phyloP scores from a whole-genome alignment of 345 rosid genomes.

The Turnera subulata region DNA sequence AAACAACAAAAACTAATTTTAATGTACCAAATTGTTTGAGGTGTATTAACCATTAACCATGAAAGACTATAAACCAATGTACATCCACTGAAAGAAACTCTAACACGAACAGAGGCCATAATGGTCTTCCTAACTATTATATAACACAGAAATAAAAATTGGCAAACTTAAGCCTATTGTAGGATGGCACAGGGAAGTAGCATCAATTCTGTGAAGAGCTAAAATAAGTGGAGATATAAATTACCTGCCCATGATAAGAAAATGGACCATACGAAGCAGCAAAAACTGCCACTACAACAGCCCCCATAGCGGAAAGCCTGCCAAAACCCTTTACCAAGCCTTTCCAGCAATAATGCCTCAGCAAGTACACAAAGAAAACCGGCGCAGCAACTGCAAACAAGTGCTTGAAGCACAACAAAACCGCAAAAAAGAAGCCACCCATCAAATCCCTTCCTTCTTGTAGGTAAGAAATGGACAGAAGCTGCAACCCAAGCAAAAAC shows the following conservation, averaged over 20 bases:
- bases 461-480: constrained; percentile 75
- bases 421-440: constrained; percentile 77
- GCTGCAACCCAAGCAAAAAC: constrained; percentile 66
- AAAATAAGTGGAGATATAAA: neutral
- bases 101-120: neutral
- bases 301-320: constrained; percentile 50
- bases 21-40: neutral
- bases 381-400: constrained; percentile 96
- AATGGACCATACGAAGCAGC: constrained; percentile 79
- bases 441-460: constrained; percentile 71
- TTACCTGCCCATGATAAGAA: constrained; percentile 73
- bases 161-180: neutral
- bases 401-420: constrained; percentile 83
- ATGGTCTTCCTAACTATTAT: neutral
- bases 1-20: too few species aligned
- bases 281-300: constrained; percentile 58
- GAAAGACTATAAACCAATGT: neutral
- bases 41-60: neutral
- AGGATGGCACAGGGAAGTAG: neutral
- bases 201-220: neutral
- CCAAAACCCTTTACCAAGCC: constrained; percentile 48
- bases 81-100: neutral
- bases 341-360: constrained; percentile 81
- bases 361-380: constrained; percentile 74
- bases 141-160: neutral